Evolutionary conservation across 495 filamentous ascomycete species (phyloP), one percentile per base, ranked within the genome.

Genomic region (Daldinia bambusicola): DNA sequence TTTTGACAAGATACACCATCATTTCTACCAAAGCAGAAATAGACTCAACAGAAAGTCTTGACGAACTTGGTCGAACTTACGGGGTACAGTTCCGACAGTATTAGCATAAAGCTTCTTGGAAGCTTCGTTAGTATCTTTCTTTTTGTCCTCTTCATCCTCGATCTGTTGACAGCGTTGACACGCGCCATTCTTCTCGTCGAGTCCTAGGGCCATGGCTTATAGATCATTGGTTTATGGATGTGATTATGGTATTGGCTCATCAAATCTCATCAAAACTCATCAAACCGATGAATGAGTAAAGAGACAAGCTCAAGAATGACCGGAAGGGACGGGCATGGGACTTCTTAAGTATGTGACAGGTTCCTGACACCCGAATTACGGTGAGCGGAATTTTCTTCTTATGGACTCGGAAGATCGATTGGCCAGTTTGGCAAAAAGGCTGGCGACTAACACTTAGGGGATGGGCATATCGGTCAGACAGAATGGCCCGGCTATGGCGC

Each of bases 111-210:
- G 55, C 26, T 36, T 53, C 56, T 38, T 51, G 6, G 22, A 13
- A 50, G 36, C 52, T 4, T 69, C 67, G 22, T 55, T 51, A 18
- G 2, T 55, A 5, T 71, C 61, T 61, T 63, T 70, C 32, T 48
- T 66, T 36, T 73, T 69, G 1, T 31, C 22, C 41, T 75, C 67
- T 32, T 77, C 75, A 4, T 72, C 68, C 16, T 76, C 70, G 14
- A 74, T 75, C 56, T 70, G 70, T 36, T 69, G 67, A 18, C 74
- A 77, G 13, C 70, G 65, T 38, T 20, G 45, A 53, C 75, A 77
- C 38, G 62, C 62, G n/a, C 38, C 45, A 5, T 32, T 41, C 12
- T 40, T 66, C 37, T 63, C 65, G 22, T 32, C 62, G 20, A 69
- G 58, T 31, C 66, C 62, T 34, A 70, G 14, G 10, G 75, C 73